Evolutionary conservation across 73 alveolate species (phyloP).

Genomic region (Paramecium biaurelia): DNA sequence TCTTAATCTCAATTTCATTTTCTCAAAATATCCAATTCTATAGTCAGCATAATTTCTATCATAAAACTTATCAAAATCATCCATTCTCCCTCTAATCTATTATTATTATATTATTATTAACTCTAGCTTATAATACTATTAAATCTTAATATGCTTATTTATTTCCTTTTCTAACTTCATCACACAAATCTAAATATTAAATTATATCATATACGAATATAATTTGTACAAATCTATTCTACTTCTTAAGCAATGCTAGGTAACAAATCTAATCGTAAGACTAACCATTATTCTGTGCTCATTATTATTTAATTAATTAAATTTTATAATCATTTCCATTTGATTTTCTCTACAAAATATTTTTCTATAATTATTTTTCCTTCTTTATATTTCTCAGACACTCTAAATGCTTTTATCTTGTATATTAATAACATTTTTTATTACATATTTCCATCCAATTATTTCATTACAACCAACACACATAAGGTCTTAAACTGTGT

Average conservation of each 20-base stretch:
- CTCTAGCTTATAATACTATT: conserved; percentile 53
- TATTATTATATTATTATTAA: not conserved
- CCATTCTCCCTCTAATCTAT: conserved; percentile 60
- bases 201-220: conserved; percentile 22
- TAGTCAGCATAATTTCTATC: conserved; percentile 64
- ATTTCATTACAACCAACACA: not conserved
- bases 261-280: conserved; percentile 41
- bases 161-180: conserved; percentile 61
- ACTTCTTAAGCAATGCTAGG: conserved; percentile 67
- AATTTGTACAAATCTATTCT: conserved; percentile 47
- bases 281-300: not conserved
- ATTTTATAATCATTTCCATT: conserved; percentile 4
- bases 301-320: not conserved
- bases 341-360: not conserved
- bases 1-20: conserved; percentile 65
- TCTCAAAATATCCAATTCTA: conserved; percentile 63
- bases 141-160: conserved; percentile 49
- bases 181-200: conserved; percentile 24
- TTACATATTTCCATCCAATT: conserved; percentile 50
- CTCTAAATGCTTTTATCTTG: not conserved
- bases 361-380: conserved; percentile 37
- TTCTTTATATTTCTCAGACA: not conserved
- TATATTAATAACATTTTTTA: not conserved
- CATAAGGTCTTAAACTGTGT: conserved; percentile 3
- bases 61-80: conserved; percentile 63